These are phyloP conservation scores for Amaranthus palmeri DNA, from an alignment of 148 eudicot genomes.

Conservation along the genomic window DNA sequence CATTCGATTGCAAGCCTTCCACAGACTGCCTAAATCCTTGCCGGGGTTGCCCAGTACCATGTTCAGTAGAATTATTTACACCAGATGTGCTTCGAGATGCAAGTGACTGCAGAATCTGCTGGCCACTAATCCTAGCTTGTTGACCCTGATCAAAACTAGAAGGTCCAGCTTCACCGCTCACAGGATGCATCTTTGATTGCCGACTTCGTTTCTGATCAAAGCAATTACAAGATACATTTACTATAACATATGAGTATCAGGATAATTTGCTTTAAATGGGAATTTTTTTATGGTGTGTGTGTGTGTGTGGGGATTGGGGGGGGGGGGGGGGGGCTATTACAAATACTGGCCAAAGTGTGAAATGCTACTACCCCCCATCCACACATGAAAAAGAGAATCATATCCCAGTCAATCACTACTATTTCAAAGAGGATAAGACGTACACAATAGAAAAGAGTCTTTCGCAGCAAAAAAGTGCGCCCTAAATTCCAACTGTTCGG, in stretches of 20 bases:
- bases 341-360: not conserved
- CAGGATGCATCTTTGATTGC: conserved; percentile 36
- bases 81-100: conserved; percentile 41
- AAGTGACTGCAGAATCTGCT: conserved; percentile 64
- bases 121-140: conserved; percentile 39
- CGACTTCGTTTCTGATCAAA: conserved; percentile 46
- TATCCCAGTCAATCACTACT: too few species aligned
- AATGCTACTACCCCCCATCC: too few species aligned
- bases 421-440: too few species aligned
- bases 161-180: conserved; percentile 37
- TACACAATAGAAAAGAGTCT: too few species aligned
- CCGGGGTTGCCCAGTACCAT: conserved; percentile 25
- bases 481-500: too few species aligned
- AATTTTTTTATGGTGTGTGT: too few species aligned
- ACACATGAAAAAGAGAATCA: too few species aligned
- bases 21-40: conserved; percentile 26
- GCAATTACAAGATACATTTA: not conserved
- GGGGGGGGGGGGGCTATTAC: not conserved
- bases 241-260: not conserved
- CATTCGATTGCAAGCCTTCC: conserved; percentile 21
- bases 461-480: too few species aligned
- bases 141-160: conserved; percentile 38
- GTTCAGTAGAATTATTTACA: conserved; percentile 23
- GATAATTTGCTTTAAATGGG: too few species aligned
- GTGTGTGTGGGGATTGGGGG: not conserved